Percentiles rank a stretch among this genome's conserved stretches.
These are phyloP conservation scores for Colletotrichum lupini DNA, from an alignment of 2,329 filamentous ascomycete genomes.

Conservation along the genomic window DNA sequence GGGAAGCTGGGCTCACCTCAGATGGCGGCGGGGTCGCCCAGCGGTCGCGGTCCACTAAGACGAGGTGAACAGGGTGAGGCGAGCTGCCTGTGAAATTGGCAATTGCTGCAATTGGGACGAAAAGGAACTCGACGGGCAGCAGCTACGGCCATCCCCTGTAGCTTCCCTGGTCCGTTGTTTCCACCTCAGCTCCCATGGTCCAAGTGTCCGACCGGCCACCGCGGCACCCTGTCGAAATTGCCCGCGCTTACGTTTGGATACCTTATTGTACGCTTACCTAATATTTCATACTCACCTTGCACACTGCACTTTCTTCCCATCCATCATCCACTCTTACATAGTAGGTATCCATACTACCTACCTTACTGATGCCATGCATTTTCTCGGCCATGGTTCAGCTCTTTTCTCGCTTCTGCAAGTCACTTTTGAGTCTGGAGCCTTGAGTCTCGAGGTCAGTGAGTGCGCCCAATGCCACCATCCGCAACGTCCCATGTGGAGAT, in stretches of 20 bases:
- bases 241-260: background rate
- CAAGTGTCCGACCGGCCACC: too few relatives aligned
- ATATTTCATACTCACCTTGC: background rate
- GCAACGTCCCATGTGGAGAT: conserved; percentile 2
- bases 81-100: conserved; percentile 16
- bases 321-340: background rate
- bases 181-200: too few relatives aligned
- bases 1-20: background rate
- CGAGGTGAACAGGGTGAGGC: conserved; percentile 5
- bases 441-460: background rate
- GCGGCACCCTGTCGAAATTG: background rate
- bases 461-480: background rate
- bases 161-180: background rate
- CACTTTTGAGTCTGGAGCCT: too few relatives aligned
- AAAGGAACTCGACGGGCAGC: background rate
- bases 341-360: background rate
- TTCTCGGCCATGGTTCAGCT: too few relatives aligned
- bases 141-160: conserved; percentile 12
- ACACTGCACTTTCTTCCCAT: background rate
- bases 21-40: background rate
- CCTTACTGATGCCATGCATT: background rate
- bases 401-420: too few relatives aligned
- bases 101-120: conserved; percentile 18
- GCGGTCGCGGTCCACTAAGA: conserved; percentile 1
- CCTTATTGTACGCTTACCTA: background rate